Base-by-base conservation (phyloP, 306 rosid species). In the Cicer bijugum region DNA sequence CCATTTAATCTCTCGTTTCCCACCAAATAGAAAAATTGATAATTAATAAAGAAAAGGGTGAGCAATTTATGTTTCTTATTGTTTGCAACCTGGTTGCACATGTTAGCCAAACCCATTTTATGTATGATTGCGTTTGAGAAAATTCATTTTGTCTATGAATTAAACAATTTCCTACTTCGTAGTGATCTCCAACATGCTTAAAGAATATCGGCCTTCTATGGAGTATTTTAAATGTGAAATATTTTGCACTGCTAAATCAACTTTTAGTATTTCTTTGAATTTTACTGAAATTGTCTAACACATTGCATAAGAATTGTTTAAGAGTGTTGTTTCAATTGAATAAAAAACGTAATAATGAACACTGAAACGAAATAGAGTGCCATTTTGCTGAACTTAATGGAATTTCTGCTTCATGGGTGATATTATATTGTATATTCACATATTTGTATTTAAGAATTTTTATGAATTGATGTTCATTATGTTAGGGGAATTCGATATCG, bases 401-500 rank as follows among this genome's bases (percentile, higher is more conserved):
- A 44, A 51, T 12, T 64, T 65, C 50, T 35, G 5, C 20, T 62
- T 63, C 53, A 19, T 52, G 52, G 37, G 53, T 67, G 67, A 50
- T 62, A 38, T 80, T 77, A 17, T 77, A 55, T 77, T 60, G 23
- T 60, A 46, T 8, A 52, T 70, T 64, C 17, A 51, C 76, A 59
- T 59, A 6, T 50, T 51, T 51, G 7, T 59, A 62, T 75, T 79
- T 83, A 65, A 66, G 39, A 45, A 15, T 28, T 45, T 46, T 79
- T 74, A 69, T 80, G 56, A 42, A 45, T 74, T 16, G 15, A 64
- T 76, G 44, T 75, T 40, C 65, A 82, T 71, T 64, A 17, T 89
- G 77, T 50, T 88, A 93, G 98, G 98, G 92, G 45, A 93, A 93
- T 87, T 91, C 94, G 10, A 86, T 93, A 78, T 89, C 98, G 6